Percentiles rank a stretch among this genome's conserved stretches.
These are phyloP conservation scores for Aspergillus puulaauensis DNA, from an alignment of 2,329 filamentous ascomycete genomes.

Conservation along the genomic window DNA sequence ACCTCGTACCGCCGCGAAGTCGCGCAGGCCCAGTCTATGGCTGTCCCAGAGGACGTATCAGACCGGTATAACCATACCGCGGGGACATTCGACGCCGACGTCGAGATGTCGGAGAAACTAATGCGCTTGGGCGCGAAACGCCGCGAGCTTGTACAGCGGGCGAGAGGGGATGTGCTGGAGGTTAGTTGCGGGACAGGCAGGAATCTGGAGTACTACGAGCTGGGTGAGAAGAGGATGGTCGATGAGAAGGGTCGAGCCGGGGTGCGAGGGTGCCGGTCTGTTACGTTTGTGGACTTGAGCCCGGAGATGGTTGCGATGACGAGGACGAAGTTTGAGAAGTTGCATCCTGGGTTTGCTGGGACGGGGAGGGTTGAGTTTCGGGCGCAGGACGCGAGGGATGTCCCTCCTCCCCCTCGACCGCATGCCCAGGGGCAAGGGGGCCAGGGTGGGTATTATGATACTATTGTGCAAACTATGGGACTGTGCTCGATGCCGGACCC, in stretches of 20 bases:
- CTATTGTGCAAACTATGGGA: conserved; percentile 52
- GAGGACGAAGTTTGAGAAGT: conserved; percentile 41
- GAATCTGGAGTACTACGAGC: conserved; percentile 47
- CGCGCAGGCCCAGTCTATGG: conserved; percentile 28
- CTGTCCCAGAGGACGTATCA: conserved; percentile 44
- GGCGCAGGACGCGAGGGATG: conserved; percentile 35
- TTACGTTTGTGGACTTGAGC: conserved; percentile 51
- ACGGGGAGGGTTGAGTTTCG: conserved; percentile 34
- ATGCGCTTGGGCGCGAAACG: conserved; percentile 44
- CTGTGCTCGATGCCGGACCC: conserved; percentile 49
- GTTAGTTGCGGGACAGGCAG: conserved; percentile 52
- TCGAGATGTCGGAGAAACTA: conserved; percentile 44
- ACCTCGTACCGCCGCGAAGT: conserved; percentile 42
- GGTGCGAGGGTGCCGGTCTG: conserved; percentile 37
- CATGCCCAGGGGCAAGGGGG: not conserved
- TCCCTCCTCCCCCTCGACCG: conserved; percentile 2
- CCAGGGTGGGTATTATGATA: conserved; percentile 40
- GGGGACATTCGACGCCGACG: conserved; percentile 45
- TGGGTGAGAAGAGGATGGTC: conserved; percentile 35
- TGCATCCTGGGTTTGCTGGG: conserved; percentile 34
- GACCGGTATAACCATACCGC: conserved; percentile 48
- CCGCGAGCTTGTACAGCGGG: conserved; percentile 41
- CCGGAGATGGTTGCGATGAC: conserved; percentile 49
- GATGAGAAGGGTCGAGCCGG: conserved; percentile 31
- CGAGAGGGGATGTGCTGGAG: conserved; percentile 49